Evolutionary conservation across 202 grass and related monocot species (phyloP).

Genomic region (Zoysia matrella): DNA sequence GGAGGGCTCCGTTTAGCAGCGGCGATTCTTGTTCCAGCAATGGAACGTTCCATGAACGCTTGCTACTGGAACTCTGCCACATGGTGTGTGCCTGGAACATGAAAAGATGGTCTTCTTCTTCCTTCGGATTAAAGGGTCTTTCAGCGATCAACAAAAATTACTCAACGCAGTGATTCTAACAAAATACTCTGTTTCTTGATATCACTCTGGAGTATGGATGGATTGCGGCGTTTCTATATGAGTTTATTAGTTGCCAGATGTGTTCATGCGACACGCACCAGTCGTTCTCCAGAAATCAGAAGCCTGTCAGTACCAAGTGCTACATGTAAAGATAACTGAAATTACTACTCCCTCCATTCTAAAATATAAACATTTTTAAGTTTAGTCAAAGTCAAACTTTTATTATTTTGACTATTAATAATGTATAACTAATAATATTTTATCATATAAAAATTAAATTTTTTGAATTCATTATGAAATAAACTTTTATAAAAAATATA

Average conservation of each 20-base stretch:
- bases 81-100: conserved; percentile 2
- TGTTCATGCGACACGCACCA: neutral
- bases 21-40: neutral
- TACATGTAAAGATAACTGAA: neutral
- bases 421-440: too few species aligned
- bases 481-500: too few species aligned
- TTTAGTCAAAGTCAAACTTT: too few species aligned
- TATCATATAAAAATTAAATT: too few species aligned
- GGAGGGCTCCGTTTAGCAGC: neutral
- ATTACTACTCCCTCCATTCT: neutral
- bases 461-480: too few species aligned
- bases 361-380: too few species aligned
- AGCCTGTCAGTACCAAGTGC: neutral
- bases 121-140: conserved; percentile 19
- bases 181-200: neutral
- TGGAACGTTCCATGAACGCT: conserved; percentile 30
- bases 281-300: neutral
- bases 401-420: too few species aligned
- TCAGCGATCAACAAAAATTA: neutral
- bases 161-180: neutral
- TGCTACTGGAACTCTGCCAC: neutral
- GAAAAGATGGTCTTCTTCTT: conserved; percentile 3
- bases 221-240: neutral
- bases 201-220: neutral
- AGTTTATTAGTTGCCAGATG: neutral